Percentiles rank a stretch among this genome's conserved stretches.
These are phyloP conservation scores for Nicotiana tabacum DNA, from an alignment of 257 asterid species.

Conservation along the genomic window DNA sequence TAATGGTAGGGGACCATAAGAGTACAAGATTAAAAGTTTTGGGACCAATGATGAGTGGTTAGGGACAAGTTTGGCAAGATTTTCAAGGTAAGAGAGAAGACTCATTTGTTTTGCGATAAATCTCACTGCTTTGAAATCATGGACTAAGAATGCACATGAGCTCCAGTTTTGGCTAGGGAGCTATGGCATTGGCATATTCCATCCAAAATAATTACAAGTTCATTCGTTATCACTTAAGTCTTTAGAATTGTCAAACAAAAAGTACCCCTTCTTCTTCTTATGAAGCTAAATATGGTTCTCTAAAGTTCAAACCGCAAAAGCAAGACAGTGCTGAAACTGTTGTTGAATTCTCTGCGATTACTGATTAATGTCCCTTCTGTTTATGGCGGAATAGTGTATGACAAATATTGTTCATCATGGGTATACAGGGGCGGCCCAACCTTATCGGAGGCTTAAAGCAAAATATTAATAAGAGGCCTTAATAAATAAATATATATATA, in stretches of 20 bases:
- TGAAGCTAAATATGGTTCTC: background rate
- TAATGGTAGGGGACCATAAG: background rate
- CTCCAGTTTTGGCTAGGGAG: background rate
- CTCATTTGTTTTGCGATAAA: background rate
- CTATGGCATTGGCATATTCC: no score
- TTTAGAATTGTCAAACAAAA: background rate
- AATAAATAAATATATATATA: no score
- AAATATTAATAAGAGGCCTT: no score
- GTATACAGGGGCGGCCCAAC: background rate
- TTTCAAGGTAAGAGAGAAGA: background rate
- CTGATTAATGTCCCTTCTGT: background rate
- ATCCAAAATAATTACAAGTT: no score
- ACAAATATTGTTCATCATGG: background rate
- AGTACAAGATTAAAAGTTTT: background rate
- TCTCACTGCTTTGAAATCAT: background rate
- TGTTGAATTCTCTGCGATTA: background rate
- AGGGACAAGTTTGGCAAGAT: background rate
- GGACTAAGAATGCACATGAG: background rate
- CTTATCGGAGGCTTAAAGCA: no score
- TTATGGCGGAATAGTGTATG: background rate
- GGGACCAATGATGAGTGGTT: conserved; percentile 6
- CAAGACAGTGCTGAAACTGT: background rate
- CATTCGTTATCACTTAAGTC: background rate
- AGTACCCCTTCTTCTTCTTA: no score
- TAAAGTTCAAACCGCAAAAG: background rate